Conservation (phyloP, 2,329 filamentous ascomycete genomes). For the Cladosporium cucumerinum region DNA sequence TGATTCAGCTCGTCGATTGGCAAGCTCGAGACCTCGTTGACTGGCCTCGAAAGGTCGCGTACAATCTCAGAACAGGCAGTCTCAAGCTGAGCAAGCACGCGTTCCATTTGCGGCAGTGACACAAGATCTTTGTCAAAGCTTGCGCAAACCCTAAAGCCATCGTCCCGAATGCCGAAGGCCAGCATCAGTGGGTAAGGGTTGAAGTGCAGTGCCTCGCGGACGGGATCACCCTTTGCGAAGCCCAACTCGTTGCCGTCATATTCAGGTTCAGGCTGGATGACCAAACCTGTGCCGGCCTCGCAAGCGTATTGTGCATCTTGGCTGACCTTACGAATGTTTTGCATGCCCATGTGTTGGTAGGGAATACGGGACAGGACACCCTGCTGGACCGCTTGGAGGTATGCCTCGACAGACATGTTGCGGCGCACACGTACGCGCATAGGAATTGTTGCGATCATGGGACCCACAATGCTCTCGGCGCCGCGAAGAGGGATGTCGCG, state of each 20-base stretch:
- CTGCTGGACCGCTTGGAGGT: constrained; percentile 22
- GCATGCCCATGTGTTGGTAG: constrained; percentile 38
- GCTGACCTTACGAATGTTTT: constrained; percentile 42
- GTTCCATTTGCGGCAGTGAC: constrained; percentile 3
- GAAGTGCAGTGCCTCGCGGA: constrained; percentile 25
- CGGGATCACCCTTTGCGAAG: constrained; percentile 21
- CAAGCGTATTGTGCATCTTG: constrained; percentile 55
- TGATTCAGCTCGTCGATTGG: constrained; percentile 1
- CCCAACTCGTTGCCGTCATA: constrained; percentile 23
- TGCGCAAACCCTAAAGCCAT: constrained; percentile 39
- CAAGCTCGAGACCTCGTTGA: constrained; percentile 8
- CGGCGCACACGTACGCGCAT: constrained; percentile 34
- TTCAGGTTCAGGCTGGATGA: constrained; percentile 47
- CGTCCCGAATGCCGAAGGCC: constrained; percentile 43
- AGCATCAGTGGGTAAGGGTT: constrained; percentile 48
- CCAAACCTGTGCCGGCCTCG: constrained; percentile 54
- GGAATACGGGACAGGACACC: constrained; percentile 32
- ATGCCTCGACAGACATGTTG: constrained; percentile 24
- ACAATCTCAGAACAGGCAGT: constrained; percentile 5
- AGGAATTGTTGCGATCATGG: constrained; percentile 40
- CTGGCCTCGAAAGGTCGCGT: background rate
- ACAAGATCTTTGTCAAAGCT: constrained; percentile 15
- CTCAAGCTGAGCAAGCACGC: constrained; percentile 10
- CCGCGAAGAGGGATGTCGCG: constrained; percentile 10
- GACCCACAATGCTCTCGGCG: constrained; percentile 19